A percentile compares a stretch with the other conserved stretches of the same genome.
Conservation (phyloP, 2,329 filamentous ascomycete genomes). For the Uncinocarpus reesii region DNA sequence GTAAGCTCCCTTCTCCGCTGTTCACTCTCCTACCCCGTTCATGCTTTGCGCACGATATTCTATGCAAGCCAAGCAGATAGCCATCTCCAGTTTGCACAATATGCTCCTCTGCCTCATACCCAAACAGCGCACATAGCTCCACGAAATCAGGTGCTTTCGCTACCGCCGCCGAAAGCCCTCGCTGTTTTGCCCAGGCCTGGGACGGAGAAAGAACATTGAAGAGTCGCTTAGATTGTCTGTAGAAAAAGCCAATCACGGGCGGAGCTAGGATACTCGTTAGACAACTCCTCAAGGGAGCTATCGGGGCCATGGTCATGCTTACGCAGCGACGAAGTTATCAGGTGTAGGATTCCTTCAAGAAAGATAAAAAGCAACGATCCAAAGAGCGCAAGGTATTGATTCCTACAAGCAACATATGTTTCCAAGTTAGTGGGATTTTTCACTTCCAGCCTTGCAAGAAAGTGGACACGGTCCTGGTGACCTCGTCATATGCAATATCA, state of each 20-base stretch:
- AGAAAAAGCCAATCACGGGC: constrained; percentile 71
- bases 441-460: neutral
- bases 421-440: neutral
- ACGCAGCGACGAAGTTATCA: constrained; percentile 83
- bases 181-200: constrained; percentile 56
- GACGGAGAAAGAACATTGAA: constrained; percentile 71
- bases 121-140: constrained; percentile 83
- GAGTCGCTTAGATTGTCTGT: constrained; percentile 66
- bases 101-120: constrained; percentile 92
- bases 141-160: constrained; percentile 84
- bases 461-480: neutral
- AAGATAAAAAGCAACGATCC: constrained; percentile 73
- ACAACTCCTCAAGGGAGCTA: neutral
- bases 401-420: constrained; percentile 38
- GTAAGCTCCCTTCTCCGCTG: constrained; percentile 43
- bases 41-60: constrained; percentile 70
- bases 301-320: constrained; percentile 30
- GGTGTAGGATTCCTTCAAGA: constrained; percentile 70
- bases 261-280: constrained; percentile 45
- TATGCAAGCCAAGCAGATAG: constrained; percentile 80
- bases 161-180: constrained; percentile 62
- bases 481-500: neutral
- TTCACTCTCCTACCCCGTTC: constrained; percentile 76
- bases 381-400: constrained; percentile 78
- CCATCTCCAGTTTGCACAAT: constrained; percentile 91